A percentile compares a stretch with the other conserved stretches of the same genome.
Evolutionary conservation across 768 basidiomycete genomes (phyloP).

Genomic region (Ramaria sp.): DNA sequence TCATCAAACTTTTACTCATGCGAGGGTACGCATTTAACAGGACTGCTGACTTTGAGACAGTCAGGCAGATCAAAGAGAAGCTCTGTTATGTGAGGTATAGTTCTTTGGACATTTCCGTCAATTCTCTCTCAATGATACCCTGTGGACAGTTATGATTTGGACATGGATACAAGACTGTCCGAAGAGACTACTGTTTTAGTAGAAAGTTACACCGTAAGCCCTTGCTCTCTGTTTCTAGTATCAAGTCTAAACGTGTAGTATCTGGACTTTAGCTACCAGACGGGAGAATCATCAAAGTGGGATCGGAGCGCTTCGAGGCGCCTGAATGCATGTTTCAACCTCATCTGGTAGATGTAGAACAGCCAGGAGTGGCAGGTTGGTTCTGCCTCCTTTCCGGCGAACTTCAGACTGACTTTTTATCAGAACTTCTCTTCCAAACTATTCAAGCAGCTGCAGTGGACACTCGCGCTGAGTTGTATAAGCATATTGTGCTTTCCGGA

Average conservation of each 20-base stretch:
- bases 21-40: constrained; percentile 99
- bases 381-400: not conserved
- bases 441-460: constrained; percentile 90
- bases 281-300: constrained; percentile 93
- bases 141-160: constrained; percentile 77
- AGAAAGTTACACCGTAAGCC: constrained; percentile 83
- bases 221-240: not conserved
- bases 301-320: constrained; percentile 96
- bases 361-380: constrained; percentile 88
- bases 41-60: constrained; percentile 98
- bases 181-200: constrained; percentile 97
- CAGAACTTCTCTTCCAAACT: constrained; percentile 94
- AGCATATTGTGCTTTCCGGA: constrained; percentile 94
- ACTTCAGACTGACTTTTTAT: not conserved
- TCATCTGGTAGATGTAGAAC: constrained; percentile 92
- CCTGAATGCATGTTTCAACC: constrained; percentile 99
- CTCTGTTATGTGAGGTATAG: constrained; percentile 90
- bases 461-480: constrained; percentile 84
- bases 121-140: not conserved
- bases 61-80: constrained; percentile 98
- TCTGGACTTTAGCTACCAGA: constrained; percentile 65
- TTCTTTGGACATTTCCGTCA: not conserved
- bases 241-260: not conserved
- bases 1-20: constrained; percentile 99
- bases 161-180: constrained; percentile 81